phyloP scores from a whole-genome alignment of 1,284 basidiomycete species.

The Trametes versicolor region DNA sequence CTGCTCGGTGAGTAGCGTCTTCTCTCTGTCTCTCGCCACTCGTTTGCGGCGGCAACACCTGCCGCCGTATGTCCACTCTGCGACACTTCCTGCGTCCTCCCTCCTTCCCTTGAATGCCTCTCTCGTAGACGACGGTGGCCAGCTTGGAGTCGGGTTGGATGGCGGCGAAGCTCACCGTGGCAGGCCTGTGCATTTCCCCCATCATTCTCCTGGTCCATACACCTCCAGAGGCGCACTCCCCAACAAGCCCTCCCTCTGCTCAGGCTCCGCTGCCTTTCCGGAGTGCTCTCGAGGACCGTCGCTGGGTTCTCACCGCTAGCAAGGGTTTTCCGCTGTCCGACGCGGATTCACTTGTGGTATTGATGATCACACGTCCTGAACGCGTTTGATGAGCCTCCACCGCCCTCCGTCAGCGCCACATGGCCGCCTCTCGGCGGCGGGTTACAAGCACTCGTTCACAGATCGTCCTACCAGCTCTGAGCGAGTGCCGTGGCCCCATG shows the following conservation, averaged over 20 bases:
- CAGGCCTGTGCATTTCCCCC: neutral
- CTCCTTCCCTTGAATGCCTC: neutral
- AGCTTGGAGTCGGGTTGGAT: neutral
- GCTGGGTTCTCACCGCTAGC: neutral
- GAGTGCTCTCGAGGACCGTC: neutral
- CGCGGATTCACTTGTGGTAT: neutral
- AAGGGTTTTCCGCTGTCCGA: neutral
- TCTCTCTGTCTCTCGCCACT: neutral
- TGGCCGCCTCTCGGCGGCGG: neutral
- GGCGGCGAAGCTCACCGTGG: neutral
- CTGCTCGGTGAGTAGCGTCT: slow-evolving; percentile 23
- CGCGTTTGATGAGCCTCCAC: neutral
- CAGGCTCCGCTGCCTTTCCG: neutral
- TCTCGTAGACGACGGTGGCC: neutral
- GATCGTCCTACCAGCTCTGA: neutral
- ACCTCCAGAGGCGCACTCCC: too few relatives aligned
- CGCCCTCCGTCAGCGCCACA: neutral
- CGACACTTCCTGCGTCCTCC: neutral
- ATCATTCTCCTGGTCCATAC: neutral
- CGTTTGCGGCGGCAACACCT: neutral
- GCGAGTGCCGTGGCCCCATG: neutral
- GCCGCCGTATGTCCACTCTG: slow-evolving; percentile 15
- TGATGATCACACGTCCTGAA: slow-evolving; percentile 5
- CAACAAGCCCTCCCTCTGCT: neutral
- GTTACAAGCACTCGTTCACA: neutral